Base-by-base conservation (phyloP, 495 filamentous ascomycete species). In the Penicillium malachiteum region DNA sequence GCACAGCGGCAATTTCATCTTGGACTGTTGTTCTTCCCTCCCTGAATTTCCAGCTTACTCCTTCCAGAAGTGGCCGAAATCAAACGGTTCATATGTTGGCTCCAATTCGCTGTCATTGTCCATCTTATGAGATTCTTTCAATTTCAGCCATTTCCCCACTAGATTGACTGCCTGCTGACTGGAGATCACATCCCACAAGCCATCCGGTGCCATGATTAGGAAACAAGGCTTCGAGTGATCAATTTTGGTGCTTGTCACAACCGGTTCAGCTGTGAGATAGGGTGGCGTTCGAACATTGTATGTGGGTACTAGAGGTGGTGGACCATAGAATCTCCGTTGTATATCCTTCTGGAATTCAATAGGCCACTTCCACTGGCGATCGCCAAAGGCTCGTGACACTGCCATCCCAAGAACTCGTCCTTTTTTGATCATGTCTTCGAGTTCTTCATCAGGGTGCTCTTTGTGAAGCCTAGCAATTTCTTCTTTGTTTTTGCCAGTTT, bases 241-340 rank as follows among this genome's bases (percentile, higher is more conserved):
- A 30, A 89, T 72, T 54, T 71, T 67, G 0, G 74, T 81, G 33
- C 78, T 82, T 0, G 78, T 84, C 37, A 89, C 75, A 6, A 81
- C 81, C 0, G 86, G 86, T 66, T 84, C 76, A 3, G 86, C 86
- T 1, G 82, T 87, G 33, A 87, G 62, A 67, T 88, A 89, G 1
- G 85, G 86, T 30, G 85, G 85, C 0, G 83, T 82, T 41, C 60
- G 68, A 33, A 75, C 60, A 7, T 65, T 43, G 26, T 69, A 69
- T 37, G 48, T 50, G n/a, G 76, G 69, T 16, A 65, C 71, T 14
- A 76, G 64, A 2, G 73, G 75, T 13, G 68, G 37, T 4, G 72
- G 72, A 6, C 76, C 80, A 57, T 73, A 77, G 59, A 81, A 87
- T n/a, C 71, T 57, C 3, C 62, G 32, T n/a, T 75, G 56, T 30